Base-by-base conservation (phyloP, 2,329 filamentous ascomycete genomes). In the Stemphylium beticola region DNA sequence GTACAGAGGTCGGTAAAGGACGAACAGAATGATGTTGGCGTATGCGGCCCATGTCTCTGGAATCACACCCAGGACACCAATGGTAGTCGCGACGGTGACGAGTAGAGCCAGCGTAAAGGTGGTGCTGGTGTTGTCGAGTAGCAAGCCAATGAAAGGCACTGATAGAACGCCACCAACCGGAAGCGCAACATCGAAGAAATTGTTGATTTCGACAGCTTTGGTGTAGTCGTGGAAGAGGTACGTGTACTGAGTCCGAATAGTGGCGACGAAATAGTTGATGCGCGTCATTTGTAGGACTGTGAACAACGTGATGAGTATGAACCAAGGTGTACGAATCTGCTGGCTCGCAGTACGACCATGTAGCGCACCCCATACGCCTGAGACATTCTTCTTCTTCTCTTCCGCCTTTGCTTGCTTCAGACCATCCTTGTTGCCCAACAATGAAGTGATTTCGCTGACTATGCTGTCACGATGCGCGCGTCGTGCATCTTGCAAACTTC, bases 211-310 rank as follows among this genome's bases (percentile, higher is more conserved):
- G 8, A 86, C 81, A 0, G 92, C 90, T 53, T 82, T 80, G 1
- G 78, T 73, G 55, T 81, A 79, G 10, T 85, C 85, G 40, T 81
- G 80, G 14, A 96, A 84, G 8, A 97, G 83, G 65, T 87, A 88
- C 39, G 86, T 84, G 76, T 96, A 96, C 74, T 97, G 92, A 1
- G 88, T 82, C 2, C 90, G 85, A 59, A 96, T 88, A 2, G 92
- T 96, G 1, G 92, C 92, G 42, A 96, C 91, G 67, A 96, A 96
- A 78, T 93, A 96, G 78, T 96, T 96, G 81, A 96, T 96, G 9
- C 80, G 84, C 59, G 96, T 88, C 78, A 82, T 85, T 69, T 83
- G 81, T 1, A 83, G 61, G 31, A 83, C 76, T 1, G 91, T 96
- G 75, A 96, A 95, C 11, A 92, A 75, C 10, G 90, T 90, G 66